Conservation (phyloP, 257 asterid species). For the Capsicum rhomboideum region DNA sequence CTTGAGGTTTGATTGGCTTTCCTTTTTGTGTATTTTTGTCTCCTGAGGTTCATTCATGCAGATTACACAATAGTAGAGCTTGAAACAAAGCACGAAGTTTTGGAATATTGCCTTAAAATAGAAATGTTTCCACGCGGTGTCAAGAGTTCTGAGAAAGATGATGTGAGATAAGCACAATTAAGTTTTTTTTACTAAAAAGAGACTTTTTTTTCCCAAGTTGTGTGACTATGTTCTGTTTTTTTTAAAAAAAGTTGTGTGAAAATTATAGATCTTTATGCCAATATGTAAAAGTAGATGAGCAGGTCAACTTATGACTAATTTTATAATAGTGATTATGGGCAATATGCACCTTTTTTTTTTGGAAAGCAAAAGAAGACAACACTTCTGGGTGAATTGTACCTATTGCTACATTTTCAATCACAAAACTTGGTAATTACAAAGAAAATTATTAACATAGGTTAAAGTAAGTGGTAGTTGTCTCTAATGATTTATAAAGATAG, state of each 20-base stretch:
- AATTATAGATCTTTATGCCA: background rate
- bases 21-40: background rate
- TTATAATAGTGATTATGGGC: background rate
- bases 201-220: background rate
- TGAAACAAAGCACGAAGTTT: background rate
- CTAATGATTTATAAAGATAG: background rate
- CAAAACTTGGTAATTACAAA: background rate
- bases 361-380: background rate
- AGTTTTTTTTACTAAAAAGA: background rate
- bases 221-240: background rate
- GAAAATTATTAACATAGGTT: too few species aligned
- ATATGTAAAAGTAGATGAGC: background rate
- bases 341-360: background rate
- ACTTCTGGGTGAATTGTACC: background rate
- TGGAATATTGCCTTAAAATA: background rate
- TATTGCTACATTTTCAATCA: background rate
- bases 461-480: background rate
- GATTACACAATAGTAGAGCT: background rate
- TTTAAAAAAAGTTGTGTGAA: background rate
- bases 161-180: background rate
- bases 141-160: background rate
- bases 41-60: background rate
- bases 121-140: background rate
- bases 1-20: background rate
- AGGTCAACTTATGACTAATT: background rate